Conservation (phyloP, 1,284 basidiomycete species). For the Thelephora terrestris region DNA sequence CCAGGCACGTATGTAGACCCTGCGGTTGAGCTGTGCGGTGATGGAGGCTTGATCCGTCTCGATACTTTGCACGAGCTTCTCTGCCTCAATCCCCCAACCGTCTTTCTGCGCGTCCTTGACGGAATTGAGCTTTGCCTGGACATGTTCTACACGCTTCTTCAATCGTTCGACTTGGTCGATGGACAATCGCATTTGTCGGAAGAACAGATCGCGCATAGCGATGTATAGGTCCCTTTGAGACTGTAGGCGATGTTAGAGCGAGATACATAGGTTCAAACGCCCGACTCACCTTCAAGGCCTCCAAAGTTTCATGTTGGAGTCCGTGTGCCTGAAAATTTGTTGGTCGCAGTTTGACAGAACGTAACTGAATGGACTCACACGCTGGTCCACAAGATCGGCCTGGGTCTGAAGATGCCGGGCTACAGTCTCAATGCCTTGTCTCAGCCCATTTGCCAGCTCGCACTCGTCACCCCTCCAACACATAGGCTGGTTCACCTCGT, state of each 20-base stretch:
- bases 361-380: conserved; percentile 41
- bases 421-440: conserved; percentile 57
- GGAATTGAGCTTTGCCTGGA: conserved; percentile 65
- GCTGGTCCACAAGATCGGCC: conserved; percentile 67
- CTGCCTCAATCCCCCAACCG: conserved; percentile 75
- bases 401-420: conserved; percentile 65
- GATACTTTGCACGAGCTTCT: conserved; percentile 55
- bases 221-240: conserved; percentile 82
- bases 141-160: conserved; percentile 73
- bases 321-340: conserved; percentile 35
- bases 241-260: conserved; percentile 26
- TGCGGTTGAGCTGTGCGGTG: conserved; percentile 53
- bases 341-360: neutral
- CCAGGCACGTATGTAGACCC: conserved; percentile 81
- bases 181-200: conserved; percentile 74
- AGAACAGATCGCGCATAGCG: conserved; percentile 75
- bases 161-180: conserved; percentile 79
- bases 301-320: conserved; percentile 56
- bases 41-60: conserved; percentile 75
- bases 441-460: conserved; percentile 74
- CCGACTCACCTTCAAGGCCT: conserved; percentile 56
- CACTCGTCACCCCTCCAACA: conserved; percentile 77
- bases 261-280: neutral
- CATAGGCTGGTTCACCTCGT: conserved; percentile 57
- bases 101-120: conserved; percentile 62